Percentiles rank a stretch among this genome's conserved stretches.
Evolutionary conservation across 768 basidiomycete species (phyloP).

Genomic region (Lyophyllum atratum): DNA sequence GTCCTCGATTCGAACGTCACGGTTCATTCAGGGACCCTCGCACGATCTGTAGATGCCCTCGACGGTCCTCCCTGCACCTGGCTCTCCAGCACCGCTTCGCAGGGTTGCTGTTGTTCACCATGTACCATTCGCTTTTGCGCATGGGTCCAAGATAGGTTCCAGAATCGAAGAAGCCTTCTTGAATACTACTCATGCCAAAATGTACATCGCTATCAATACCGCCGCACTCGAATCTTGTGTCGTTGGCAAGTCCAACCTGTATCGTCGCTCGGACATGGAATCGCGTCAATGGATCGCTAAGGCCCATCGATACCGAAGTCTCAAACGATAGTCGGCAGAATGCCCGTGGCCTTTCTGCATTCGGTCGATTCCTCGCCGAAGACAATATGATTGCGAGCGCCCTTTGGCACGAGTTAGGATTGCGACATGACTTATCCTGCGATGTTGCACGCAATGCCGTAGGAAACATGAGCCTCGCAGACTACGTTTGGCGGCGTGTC

Average conservation of each 20-base stretch:
- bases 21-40: slow-evolving; percentile 75
- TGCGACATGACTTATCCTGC: slow-evolving; percentile 87
- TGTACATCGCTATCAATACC: slow-evolving; percentile 94
- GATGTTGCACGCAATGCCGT: slow-evolving; percentile 90
- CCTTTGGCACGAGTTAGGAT: slow-evolving; percentile 90
- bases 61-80: slow-evolving; percentile 40
- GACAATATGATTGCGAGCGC: slow-evolving; percentile 96
- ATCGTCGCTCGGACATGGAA: slow-evolving; percentile 86
- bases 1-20: slow-evolving; percentile 95
- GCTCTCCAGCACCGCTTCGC: slow-evolving; percentile 25
- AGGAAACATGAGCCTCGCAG: slow-evolving; percentile 81
- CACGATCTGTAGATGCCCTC: slow-evolving; percentile 82
- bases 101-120: slow-evolving; percentile 91
- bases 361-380: slow-evolving; percentile 90
- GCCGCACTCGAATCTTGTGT: slow-evolving; percentile 92
- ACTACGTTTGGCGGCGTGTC: slow-evolving; percentile 87
- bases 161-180: slow-evolving; percentile 91
- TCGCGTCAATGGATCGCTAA: slow-evolving; percentile 67
- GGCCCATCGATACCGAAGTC: slow-evolving; percentile 36
- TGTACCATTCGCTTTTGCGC: slow-evolving; percentile 84
- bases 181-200: slow-evolving; percentile 97
- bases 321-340: slow-evolving; percentile 21
- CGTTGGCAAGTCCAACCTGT: slow-evolving; percentile 94
- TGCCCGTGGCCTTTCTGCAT: slow-evolving; percentile 69
- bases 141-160: slow-evolving; percentile 73